Base-by-base conservation (phyloP, 768 basidiomycete species). In the Naganishia vaughanmartiniae region DNA sequence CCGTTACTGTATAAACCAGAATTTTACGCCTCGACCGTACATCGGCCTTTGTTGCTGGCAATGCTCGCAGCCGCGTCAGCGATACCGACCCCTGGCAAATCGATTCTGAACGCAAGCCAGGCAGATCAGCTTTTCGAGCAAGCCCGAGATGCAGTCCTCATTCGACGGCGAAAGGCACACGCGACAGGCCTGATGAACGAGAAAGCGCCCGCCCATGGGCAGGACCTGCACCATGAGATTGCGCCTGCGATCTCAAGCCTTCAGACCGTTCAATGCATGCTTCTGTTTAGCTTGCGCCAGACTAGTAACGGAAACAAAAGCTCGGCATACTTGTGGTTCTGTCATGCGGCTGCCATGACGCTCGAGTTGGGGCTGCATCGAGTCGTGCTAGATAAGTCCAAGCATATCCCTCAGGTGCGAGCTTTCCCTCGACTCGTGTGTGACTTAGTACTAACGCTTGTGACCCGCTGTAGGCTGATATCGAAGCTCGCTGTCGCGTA, bases 1-100 rank as follows among this genome's bases (percentile, higher is more conserved):
- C 77, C 77, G 46, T 39, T 78, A 31, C 68, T 78, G 1, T 76
- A 74, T 69, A 78, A 78, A 69, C 74, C 77, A 5, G 67, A 72
- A n/a, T 78, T 78, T 67, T 73, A 75, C 69, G 71, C 72, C 9
- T 65, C 74, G 34, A 71, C 69, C 11, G 65, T 70, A 7, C 73
- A 74, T 12, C 31, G 55, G 26, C 75, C 70, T 2, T 69, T 78
- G 1, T 70, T 78, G 9, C 70, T 74, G 14, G 70, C 76, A 21
- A 78, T 78, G 70, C 70, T 78, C 7, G 71, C 74, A 34, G 71
- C 74, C 24, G 76, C 77, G 19, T 65, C 76, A 26, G 75, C 73
- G 54, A 70, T 78, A 19, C 54, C 72, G 11, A 72, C 73, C 2
- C 70, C 74, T 17, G 55, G 66, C 15, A 53, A 53, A n/a, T 24